Evolutionary conservation across 2,329 filamentous ascomycete species (phyloP).

Genomic region (Fusarium mundagurra): DNA sequence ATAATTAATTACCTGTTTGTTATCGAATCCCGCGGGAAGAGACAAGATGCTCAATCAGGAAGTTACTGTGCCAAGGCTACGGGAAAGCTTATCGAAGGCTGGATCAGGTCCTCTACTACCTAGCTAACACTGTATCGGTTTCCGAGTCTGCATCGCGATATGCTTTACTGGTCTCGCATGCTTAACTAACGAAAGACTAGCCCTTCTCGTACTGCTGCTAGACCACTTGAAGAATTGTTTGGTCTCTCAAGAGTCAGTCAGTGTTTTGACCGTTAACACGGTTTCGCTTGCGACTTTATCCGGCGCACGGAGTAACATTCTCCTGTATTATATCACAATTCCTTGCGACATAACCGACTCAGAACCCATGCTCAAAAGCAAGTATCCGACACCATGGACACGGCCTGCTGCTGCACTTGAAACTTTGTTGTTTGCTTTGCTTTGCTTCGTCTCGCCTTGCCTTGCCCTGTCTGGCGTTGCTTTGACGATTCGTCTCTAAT

Average conservation of each 20-base stretch:
- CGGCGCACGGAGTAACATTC: constrained; percentile 6
- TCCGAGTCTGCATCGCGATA: not conserved
- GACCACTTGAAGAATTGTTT: not conserved
- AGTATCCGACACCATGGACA: constrained; percentile 9
- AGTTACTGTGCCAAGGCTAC: not conserved
- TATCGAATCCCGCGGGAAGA: not conserved
- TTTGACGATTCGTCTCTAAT: constrained; percentile 26
- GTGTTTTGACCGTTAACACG: not conserved
- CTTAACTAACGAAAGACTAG: not conserved
- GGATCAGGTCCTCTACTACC: not conserved
- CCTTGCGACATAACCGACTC: constrained; percentile 5
- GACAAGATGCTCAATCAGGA: not conserved
- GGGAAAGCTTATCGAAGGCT: constrained; percentile 19
- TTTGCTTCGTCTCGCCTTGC: not conserved
- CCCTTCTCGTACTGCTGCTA: not conserved
- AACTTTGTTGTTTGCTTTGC: constrained; percentile 23
- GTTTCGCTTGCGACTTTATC: constrained; percentile 15
- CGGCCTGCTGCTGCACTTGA: constrained; percentile 18
- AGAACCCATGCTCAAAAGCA: constrained; percentile 20
- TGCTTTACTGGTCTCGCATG: not conserved
- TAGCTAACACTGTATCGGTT: not conserved
- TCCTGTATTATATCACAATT: constrained; percentile 1
- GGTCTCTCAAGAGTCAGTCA: not conserved
- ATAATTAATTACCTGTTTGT: constrained; percentile 2
- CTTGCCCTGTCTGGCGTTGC: not conserved